phyloP scores from a whole-genome alignment of 208 protist genomes.

The Vickermania ingenoplastis region DNA sequence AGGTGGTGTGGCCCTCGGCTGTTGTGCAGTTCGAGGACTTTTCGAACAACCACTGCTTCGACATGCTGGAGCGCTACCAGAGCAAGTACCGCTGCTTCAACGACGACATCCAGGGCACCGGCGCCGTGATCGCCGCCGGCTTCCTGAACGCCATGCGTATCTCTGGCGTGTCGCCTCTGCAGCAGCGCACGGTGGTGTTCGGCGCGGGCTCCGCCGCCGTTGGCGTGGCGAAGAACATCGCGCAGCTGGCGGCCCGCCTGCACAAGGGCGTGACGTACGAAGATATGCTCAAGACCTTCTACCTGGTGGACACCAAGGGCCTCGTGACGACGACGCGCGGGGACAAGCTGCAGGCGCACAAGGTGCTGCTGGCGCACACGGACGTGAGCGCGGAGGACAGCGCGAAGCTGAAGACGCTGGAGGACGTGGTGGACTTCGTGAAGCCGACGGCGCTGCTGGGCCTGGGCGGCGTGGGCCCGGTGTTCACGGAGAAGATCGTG shows the following conservation, averaged over 20 bases:
- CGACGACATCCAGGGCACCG: conserved; percentile 98
- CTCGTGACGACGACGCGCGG: conserved; percentile 78
- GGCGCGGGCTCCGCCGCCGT: conserved; percentile 92
- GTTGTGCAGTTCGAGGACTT: conserved; percentile 97
- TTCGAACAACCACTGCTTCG: conserved; percentile 90
- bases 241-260: conserved; percentile 50
- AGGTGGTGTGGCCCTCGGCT: conserved; percentile 68
- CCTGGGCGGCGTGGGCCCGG: conserved; percentile 82
- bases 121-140: conserved; percentile 88
- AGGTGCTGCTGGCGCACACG: conserved; percentile 78
- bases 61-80: conserved; percentile 90
- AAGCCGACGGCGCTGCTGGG: conserved; percentile 95
- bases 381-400: conserved; percentile 66
- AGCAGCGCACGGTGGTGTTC: conserved; percentile 80
- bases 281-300: conserved; percentile 82
- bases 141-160: conserved; percentile 85
- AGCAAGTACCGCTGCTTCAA: conserved; percentile 94
- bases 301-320: conserved; percentile 89
- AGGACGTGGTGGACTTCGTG: conserved; percentile 74
- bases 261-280: conserved; percentile 45
- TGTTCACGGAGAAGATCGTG: conserved; percentile 94
- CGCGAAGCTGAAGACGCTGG: conserved; percentile 36
- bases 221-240: conserved; percentile 92
- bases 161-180: conserved; percentile 25
- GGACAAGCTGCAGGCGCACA: conserved; percentile 80